Conservation (phyloP, 768 basidiomycete genomes). For the Russula abietina region DNA sequence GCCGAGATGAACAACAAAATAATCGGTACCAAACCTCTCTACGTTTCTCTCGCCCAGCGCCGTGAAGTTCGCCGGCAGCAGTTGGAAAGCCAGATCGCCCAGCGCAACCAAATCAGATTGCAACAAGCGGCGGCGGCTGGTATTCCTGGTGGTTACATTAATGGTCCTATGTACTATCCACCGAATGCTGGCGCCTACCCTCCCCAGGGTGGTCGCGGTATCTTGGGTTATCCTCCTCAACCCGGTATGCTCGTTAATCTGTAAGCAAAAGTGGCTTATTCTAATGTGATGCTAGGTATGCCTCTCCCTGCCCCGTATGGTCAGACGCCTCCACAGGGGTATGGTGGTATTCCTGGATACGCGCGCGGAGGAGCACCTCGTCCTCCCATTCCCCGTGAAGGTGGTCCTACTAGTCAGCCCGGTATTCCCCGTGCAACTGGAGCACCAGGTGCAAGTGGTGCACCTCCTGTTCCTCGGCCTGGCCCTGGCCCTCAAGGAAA, state of each 20-base stretch:
- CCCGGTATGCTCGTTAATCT: conserved; percentile 52
- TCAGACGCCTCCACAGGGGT: conserved; percentile 66
- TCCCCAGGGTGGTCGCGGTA: conserved; percentile 66
- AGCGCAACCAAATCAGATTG: conserved; percentile 95
- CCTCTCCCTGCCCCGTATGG: conserved; percentile 68
- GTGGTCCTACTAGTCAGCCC: conserved; percentile 46
- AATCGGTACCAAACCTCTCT: conserved; percentile 96
- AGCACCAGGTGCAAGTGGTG: conserved; percentile 40
- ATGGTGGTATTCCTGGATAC: conserved; percentile 64
- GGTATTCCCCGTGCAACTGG: conserved; percentile 61
- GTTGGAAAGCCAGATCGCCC: conserved; percentile 96
- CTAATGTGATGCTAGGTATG: conserved; percentile 68
- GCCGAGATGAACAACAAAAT: conserved; percentile 99
- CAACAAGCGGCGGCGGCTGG: conserved; percentile 91
- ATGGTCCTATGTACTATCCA: conserved; percentile 82
- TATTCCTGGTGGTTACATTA: conserved; percentile 77
- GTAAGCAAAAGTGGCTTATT: conserved; percentile 26
- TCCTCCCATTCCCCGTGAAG: conserved; percentile 59
- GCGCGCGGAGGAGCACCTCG: conserved; percentile 57
- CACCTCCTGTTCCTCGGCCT: conserved; percentile 52
- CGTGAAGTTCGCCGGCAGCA: conserved; percentile 98
- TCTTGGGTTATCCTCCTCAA: conserved; percentile 76
- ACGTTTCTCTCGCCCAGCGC: conserved; percentile 97
- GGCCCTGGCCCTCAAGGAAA: conserved; percentile 49
- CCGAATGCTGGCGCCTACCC: conserved; percentile 73